These are phyloP conservation scores for Penicillium odoratum DNA, from an alignment of 495 filamentous ascomycete species.

Conservation along the genomic window DNA sequence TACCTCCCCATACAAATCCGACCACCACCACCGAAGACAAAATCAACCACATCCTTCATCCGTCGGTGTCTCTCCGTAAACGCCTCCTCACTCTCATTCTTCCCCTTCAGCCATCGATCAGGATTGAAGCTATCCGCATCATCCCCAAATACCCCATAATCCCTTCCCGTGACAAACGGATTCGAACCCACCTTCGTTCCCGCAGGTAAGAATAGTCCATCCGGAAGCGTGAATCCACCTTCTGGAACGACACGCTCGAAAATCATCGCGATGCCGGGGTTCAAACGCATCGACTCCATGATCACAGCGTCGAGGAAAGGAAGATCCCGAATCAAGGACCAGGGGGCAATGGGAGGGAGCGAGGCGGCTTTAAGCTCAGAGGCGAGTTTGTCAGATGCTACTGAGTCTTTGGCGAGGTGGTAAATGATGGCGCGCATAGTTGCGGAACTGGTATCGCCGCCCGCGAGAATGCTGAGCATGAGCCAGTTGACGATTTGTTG, in stretches of 20 bases:
- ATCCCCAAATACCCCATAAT: conserved; percentile 53
- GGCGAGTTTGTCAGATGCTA: conserved; percentile 11
- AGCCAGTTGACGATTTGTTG: conserved; percentile 28
- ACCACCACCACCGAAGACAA: conserved; percentile 64
- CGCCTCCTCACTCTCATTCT: conserved; percentile 15
- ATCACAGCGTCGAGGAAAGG: conserved; percentile 33
- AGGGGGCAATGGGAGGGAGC: conserved; percentile 16
- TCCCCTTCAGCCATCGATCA: conserved; percentile 59
- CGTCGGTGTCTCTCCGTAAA: conserved; percentile 19
- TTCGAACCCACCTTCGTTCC: conserved; percentile 63
- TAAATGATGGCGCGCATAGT: conserved; percentile 27
- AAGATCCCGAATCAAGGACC: conserved; percentile 19
- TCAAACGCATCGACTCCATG: conserved; percentile 55
- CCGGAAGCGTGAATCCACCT: conserved; percentile 52
- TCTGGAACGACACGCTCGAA: conserved; percentile 66
- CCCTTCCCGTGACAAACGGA: conserved; percentile 56
- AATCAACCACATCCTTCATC: conserved; percentile 32
- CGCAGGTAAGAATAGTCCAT: conserved; percentile 46
- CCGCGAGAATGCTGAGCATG: conserved; percentile 27
- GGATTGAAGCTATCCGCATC: conserved; percentile 56
- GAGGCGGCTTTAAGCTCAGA: conserved; percentile 17
- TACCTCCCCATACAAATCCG: conserved; percentile 72
- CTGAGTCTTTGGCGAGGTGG: conserved; percentile 22
- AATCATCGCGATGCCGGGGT: conserved; percentile 61
- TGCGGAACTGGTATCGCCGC: conserved; percentile 30